Evolutionary conservation across 202 grass and related monocot genomes (phyloP), one percentile per base, ranked within the genome.

Genomic region (Panicum virgatum): DNA sequence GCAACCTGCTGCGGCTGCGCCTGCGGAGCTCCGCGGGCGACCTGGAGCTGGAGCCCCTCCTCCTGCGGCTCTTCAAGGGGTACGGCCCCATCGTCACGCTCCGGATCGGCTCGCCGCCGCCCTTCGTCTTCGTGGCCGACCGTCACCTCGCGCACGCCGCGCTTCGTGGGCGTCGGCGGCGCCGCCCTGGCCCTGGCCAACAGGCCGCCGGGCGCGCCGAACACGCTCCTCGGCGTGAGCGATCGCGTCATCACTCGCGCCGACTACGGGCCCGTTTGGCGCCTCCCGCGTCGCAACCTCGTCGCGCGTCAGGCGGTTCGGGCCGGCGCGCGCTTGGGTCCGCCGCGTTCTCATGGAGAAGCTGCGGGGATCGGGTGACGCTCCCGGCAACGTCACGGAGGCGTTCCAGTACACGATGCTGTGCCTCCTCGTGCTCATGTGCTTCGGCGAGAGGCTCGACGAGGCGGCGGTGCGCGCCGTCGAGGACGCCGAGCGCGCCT

Each of bases 391-490:
- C 64, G 72, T 77, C 9, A 23, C 86, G 50, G 69, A 81, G 75
- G 82, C 84, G 47, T 88, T 95, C 64, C 87, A 70, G 83, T 86
- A n/a, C n/a, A n/a, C n/a, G n/a, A n/a, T n/a, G n/a, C n/a, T n/a
- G n/a, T n/a, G n/a, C n/a, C n/a, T n/a, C n/a, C n/a, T n/a, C n/a
- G n/a, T n/a, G 62, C 59, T 86, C 71, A 94, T 94, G 89, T 94
- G 89, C 86, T 94, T 94, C 60, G 86, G 92, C 60, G 86, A 94
- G 92, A 54, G 63, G 1, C 80, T 92, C 12, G 80, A 87, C 38
- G 90, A 92, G 87, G 30, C 79, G 0, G 62, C 81, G 9, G 71
- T 94, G 48, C 72, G 82, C 47, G 81, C 82, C 51, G 78, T 94
- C 61, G 73, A 76, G 82, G 51, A 77, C 9, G 25, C n/a, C n/a